A percentile compares a stretch with the other conserved stretches of the same genome.
Evolutionary conservation across 768 basidiomycete species (phyloP).

Genomic region (Heimioporus sp.): DNA sequence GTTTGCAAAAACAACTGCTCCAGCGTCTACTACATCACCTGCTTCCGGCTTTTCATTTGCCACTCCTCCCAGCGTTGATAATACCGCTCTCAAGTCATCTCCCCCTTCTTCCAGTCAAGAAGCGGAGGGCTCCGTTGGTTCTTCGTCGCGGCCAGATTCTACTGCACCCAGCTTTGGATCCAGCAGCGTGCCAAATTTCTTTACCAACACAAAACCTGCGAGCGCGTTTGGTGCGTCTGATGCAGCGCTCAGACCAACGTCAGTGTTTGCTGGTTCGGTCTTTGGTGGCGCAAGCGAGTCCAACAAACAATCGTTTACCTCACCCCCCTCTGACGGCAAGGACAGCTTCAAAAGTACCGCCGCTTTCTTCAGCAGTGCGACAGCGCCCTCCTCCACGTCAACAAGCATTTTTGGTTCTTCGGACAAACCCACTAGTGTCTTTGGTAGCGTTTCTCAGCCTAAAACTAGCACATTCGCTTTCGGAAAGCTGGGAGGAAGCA

Average conservation of each 20-base stretch:
- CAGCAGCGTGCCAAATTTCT: conserved; percentile 21
- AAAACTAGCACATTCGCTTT: conserved; percentile 27
- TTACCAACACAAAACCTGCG: conserved; percentile 16
- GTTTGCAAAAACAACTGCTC: conserved; percentile 12
- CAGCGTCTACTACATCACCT: conserved; percentile 7
- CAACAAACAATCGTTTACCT: conserved; percentile 12
- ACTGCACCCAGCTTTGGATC: conserved; percentile 15
- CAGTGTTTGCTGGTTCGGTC: conserved; percentile 24
- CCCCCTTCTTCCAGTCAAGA: conserved; percentile 10
- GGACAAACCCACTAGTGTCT: conserved; percentile 25
- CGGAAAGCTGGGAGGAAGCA: conserved; percentile 41
- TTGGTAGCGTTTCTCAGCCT: conserved; percentile 28
- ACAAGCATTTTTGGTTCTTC: conserved; percentile 21
- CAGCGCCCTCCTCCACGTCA: conserved; percentile 8
- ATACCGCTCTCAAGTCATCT: conserved; percentile 3
- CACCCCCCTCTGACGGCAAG: conserved; percentile 7
- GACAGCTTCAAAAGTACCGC: conserved; percentile 12
- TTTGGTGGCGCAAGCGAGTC: conserved; percentile 21
- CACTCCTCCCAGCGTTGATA: conserved; percentile 6
- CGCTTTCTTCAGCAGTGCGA: conserved; percentile 20
- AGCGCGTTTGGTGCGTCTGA: conserved; percentile 21
- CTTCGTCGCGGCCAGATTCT: conserved; percentile 10
- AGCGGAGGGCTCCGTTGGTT: conserved; percentile 2
- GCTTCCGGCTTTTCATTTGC: conserved; percentile 20
- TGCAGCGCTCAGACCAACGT: conserved; percentile 16